phyloP scores from a whole-genome alignment of 2,329 filamentous ascomycete genomes.

The Ceratocystis destructans region DNA sequence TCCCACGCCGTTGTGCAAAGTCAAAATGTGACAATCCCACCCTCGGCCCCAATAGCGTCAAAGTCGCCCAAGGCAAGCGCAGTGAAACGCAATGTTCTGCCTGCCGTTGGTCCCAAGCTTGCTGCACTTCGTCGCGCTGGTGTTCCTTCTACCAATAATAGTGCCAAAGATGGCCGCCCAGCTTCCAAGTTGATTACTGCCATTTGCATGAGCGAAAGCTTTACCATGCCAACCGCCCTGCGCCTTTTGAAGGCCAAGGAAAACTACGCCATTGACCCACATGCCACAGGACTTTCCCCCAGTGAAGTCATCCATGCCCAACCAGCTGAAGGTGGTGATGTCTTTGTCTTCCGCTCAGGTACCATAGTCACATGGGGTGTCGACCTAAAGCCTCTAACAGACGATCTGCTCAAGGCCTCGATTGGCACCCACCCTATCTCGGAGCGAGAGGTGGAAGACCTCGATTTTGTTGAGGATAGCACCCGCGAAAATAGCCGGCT shows the following conservation, averaged over 20 bases:
- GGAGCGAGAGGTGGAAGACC: constrained; percentile 69
- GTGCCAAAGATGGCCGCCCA: background rate
- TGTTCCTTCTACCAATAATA: background rate
- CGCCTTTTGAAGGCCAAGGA: constrained; percentile 41
- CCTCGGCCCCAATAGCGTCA: background rate
- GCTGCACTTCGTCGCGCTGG: constrained; percentile 16
- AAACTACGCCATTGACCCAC: constrained; percentile 48
- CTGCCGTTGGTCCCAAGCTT: constrained; percentile 10
- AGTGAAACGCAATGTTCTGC: constrained; percentile 3
- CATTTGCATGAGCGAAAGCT: constrained; percentile 48
- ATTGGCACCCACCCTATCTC: constrained; percentile 55
- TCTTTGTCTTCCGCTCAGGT: constrained; percentile 92
- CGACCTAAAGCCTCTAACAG: constrained; percentile 60
- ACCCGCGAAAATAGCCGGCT: constrained; percentile 61
- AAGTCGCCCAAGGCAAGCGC: constrained; percentile 10
- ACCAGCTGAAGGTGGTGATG: constrained; percentile 56
- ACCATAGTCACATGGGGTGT: constrained; percentile 89
- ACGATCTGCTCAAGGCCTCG: constrained; percentile 61
- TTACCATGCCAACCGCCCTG: constrained; percentile 48
- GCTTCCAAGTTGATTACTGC: constrained; percentile 34
- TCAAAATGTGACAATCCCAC: background rate
- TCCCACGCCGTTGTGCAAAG: background rate
- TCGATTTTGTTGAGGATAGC: constrained; percentile 72
- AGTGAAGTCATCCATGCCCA: constrained; percentile 51
- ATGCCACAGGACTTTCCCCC: constrained; percentile 45